Evolutionary conservation across 2,329 filamentous ascomycete genomes (phyloP).

Genomic region (Sporothrix mexicana): DNA sequence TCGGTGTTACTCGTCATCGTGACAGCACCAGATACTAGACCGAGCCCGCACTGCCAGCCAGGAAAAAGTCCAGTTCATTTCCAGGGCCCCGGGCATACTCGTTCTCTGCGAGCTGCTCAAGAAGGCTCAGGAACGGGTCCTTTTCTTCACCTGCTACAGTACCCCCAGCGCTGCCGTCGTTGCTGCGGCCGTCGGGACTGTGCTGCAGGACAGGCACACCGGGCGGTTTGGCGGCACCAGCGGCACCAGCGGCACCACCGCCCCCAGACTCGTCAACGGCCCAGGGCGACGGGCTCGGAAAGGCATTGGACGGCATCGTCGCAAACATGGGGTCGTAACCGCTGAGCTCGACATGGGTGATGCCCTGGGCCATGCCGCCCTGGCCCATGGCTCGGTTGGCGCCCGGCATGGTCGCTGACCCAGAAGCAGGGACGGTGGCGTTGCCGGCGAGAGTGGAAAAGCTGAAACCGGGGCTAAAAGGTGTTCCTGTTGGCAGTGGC

Average conservation of each 20-base stretch:
- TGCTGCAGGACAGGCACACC: constrained; percentile 41
- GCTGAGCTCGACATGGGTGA: constrained; percentile 40
- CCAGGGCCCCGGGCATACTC: constrained; percentile 72
- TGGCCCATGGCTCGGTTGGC: not conserved
- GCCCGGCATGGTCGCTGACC: constrained; percentile 9
- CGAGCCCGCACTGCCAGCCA: constrained; percentile 45
- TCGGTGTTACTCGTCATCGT: no score
- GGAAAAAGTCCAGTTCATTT: constrained; percentile 79
- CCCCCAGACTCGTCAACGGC: constrained; percentile 49
- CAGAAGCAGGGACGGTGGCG: not conserved
- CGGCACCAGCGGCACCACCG: constrained; percentile 34
- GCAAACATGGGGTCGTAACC: constrained; percentile 67
- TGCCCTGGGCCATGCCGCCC: constrained; percentile 4
- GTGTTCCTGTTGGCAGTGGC: constrained; percentile 36
- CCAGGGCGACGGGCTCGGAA: constrained; percentile 59
- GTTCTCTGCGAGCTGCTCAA: constrained; percentile 84
- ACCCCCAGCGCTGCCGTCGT: constrained; percentile 54
- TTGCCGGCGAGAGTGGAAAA: constrained; percentile 21
- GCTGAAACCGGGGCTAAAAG: constrained; percentile 41
- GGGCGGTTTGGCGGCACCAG: constrained; percentile 26
- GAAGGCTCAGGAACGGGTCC: constrained; percentile 77
- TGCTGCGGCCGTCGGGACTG: constrained; percentile 56
- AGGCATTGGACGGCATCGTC: constrained; percentile 58
- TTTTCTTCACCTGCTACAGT: constrained; percentile 67
- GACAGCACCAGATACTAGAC: not conserved